Evolutionary conservation across 75 land plant genomes (phyloP).

Genomic region (Pseudotsuga menziesii): DNA sequence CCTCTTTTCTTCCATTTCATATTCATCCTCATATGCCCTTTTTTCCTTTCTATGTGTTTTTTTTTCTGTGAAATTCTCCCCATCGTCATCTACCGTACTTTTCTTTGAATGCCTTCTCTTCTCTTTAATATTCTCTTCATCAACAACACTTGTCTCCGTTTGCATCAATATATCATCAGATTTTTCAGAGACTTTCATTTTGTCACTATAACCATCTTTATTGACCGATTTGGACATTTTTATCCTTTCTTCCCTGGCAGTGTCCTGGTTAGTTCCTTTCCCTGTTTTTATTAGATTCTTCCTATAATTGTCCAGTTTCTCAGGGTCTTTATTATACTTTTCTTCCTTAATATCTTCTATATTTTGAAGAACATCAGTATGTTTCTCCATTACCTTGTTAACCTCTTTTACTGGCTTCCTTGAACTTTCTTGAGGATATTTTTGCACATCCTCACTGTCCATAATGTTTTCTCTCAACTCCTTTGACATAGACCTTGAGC

Average conservation of each 20-base stretch:
- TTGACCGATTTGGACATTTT: neutral
- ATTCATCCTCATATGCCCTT: neutral
- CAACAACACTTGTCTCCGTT: neutral
- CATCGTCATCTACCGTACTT: neutral
- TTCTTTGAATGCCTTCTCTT: neutral
- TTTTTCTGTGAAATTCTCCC: neutral
- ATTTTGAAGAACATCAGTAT: neutral
- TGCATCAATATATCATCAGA: neutral
- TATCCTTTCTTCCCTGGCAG: conserved; percentile 1
- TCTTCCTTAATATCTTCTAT: conserved; percentile 6
- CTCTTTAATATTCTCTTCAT: conserved; percentile 12
- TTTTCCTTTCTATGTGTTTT: conserved; percentile 6
- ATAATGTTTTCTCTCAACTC: conserved; percentile 19
- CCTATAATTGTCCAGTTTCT: neutral
- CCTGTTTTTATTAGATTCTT: neutral
- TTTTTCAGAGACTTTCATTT: neutral
- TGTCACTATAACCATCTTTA: conserved; percentile 9
- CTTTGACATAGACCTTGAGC: conserved; percentile 38
- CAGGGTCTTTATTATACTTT: neutral
- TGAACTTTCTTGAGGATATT: neutral
- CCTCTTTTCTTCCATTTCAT: conserved; percentile 1
- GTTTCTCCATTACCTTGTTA: neutral
- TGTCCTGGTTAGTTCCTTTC: conserved; percentile 7
- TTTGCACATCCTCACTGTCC: conserved; percentile 22
- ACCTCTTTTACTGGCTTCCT: conserved; percentile 3